Evolutionary conservation across 2,329 filamentous ascomycete genomes (phyloP), one percentile per base, ranked within the genome.

Genomic region (Xylaria sp.): DNA sequence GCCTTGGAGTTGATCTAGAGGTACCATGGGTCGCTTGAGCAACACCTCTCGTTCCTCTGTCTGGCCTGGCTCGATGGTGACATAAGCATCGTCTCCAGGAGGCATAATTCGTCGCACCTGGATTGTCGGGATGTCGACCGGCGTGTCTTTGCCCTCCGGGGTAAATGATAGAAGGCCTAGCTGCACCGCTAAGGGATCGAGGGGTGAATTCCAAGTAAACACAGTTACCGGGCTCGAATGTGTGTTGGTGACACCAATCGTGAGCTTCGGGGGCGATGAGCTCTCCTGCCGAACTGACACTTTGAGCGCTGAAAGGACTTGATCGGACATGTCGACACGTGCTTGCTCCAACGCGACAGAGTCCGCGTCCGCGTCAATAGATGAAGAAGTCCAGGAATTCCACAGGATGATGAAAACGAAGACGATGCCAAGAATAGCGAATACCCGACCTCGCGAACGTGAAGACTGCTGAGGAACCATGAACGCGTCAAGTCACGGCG

Each of bases 131-230:
- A 84, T 74, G 3, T 82, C 76, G 3, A 85, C 63, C 4, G 82
- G 79, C 25, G 68, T 48, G 5, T 74, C 73, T 18, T 76, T 75
- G 1, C 78, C 79, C 2, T 78, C 76, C 2, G 80, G 81, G 2
- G 78, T 82, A 69, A 85, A 78, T 41, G 76, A 75, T 4, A 85
- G 61, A n/a, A 83, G 74, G 9, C 84, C 84, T 2, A 84, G 77
- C 63, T 81, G 78, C 55, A 84, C 67, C 0, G 80, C 83, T 18
- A 83, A 61, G 0, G 78, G 76, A 70, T 85, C 84, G n/a, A 85
- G 76, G n/a, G 84, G 84, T 0, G 83, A 83, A 58, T 81, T 77
- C 78, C 84, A 85, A 3, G 73, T 76, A 44, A 85, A 78, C 25
- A 85, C 72, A 0, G 82, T 84, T 63, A 84, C 77, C 0, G 82